Evolutionary conservation across 2,329 filamentous ascomycete species (phyloP), one percentile per base, ranked within the genome.

Genomic region (Orbilia blumenaviensis): DNA sequence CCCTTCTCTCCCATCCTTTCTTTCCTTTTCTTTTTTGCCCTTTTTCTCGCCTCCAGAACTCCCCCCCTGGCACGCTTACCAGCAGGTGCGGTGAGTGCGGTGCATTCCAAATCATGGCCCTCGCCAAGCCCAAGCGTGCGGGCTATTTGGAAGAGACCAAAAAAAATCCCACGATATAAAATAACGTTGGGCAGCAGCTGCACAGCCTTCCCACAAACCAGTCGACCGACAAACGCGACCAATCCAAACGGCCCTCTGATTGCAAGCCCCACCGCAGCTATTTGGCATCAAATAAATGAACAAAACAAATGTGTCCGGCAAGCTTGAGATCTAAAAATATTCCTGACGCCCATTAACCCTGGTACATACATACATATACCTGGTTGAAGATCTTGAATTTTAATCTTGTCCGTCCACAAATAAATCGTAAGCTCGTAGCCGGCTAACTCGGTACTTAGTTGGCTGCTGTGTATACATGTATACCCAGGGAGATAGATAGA

Each of bases 171-270:
- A 62, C 62, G 23, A 38, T 25, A 21, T 25, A 56, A 38, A 56
- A 56, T 56, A 62, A 63, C 71, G 46, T 63, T 67, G 44, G 38
- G 46, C 69, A 74, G 48, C 16, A 10, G 14, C 50, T 56, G 71
- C 71, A 75, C 71, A 68, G 71, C 71, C 71, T 63, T 75, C 63
- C 25, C 23, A 23, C 36, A 34, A n/a, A n/a, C n/a, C n/a, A n/a
- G n/a, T n/a, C n/a, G n/a, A n/a, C 64, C 71, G 69, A 74, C 69
- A 74, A 66, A 74, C 63, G 63, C 71, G 71, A 75, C 71, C 56
- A 58, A 54, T 67, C 63, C 58, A 1, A 66, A 36, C 23, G 3
- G 34, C 32, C 50, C 25, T n/a, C 48, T 5, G 29, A n/a, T n/a
- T n/a, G n/a, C n/a, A n/a, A 62, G 50, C 67, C 58, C 66, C 44